Percentiles rank a stretch among this genome's conserved stretches.
phyloP scores from a whole-genome alignment of 140 eudicot genomes.

The Ambrosia hybrid region DNA sequence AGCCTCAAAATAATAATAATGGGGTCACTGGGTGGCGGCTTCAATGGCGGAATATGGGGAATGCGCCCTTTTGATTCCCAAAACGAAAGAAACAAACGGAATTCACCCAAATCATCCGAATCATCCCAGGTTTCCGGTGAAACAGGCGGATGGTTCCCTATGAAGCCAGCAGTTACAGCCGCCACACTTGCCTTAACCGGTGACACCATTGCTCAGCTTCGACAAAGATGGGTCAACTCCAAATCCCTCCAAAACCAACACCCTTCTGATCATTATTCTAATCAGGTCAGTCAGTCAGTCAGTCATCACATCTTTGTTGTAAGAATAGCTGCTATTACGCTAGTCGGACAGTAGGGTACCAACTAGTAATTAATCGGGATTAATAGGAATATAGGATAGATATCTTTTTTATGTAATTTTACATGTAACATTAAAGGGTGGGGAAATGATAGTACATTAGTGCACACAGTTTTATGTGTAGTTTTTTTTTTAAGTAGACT shows the following conservation, averaged over 20 bases:
- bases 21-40: slow-evolving; percentile 56
- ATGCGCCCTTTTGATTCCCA: slow-evolving; percentile 44
- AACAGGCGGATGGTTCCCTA: slow-evolving; percentile 48
- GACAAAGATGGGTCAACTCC: slow-evolving; percentile 52
- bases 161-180: slow-evolving; percentile 77
- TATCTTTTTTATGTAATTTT: too few relatives aligned
- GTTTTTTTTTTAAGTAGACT: too few relatives aligned
- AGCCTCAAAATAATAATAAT: slow-evolving; percentile 23
- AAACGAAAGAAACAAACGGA: slow-evolving; percentile 19
- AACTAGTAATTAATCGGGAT: too few relatives aligned
- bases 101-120: slow-evolving; percentile 34
- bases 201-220: slow-evolving; percentile 88
- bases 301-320: too few relatives aligned
- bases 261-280: slow-evolving; percentile 23
- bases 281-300: slow-evolving; percentile 35
- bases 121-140: slow-evolving; percentile 38
- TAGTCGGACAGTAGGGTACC: too few relatives aligned
- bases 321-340: too few relatives aligned
- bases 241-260: slow-evolving; percentile 29
- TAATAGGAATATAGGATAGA: too few relatives aligned
- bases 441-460: too few relatives aligned
- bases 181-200: slow-evolving; percentile 80
- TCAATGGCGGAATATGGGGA: slow-evolving; percentile 58
- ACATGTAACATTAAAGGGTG: too few relatives aligned
- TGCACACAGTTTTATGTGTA: too few relatives aligned